Evolutionary conservation across 2,329 filamentous ascomycete genomes (phyloP).

Genomic region (Cladophialophora immunda): DNA sequence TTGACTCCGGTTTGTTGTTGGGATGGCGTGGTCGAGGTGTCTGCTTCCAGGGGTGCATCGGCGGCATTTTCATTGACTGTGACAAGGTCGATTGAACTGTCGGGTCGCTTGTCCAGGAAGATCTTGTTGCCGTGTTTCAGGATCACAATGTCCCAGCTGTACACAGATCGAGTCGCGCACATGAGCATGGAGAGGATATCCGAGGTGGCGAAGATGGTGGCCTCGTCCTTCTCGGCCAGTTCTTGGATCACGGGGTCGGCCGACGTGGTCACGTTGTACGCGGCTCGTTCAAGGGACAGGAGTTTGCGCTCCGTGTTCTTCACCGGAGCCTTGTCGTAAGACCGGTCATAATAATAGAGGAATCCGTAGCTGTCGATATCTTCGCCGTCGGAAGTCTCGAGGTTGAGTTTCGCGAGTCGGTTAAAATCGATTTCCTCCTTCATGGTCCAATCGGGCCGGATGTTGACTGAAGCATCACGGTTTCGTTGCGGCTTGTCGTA

Average conservation of each 20-base stretch:
- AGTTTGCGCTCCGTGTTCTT: conserved; percentile 84
- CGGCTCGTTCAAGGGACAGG: conserved; percentile 82
- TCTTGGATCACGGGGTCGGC: conserved; percentile 97
- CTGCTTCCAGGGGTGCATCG: conserved; percentile 89
- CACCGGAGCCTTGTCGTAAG: conserved; percentile 91
- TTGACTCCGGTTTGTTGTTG: conserved; percentile 63
- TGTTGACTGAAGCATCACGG: conserved; percentile 93
- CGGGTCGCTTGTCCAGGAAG: conserved; percentile 98
- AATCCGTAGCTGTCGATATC: conserved; percentile 96
- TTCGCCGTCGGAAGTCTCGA: conserved; percentile 93
- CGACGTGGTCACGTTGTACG: conserved; percentile 97
- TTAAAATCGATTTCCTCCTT: conserved; percentile 99
- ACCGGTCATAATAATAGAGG: conserved; percentile 97
- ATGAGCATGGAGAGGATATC: conserved; percentile 99
- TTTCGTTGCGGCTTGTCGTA: conserved; percentile 98
- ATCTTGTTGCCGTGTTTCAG: conserved; percentile 93
- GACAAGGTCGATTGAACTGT: conserved; percentile 93
- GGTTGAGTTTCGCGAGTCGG: conserved; percentile 91
- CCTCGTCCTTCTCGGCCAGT: conserved; percentile 93
- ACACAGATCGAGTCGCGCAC: conserved; percentile 95
- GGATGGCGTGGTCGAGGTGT: conserved; percentile 63
- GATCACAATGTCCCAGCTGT: conserved; percentile 98
- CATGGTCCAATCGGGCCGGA: conserved; percentile 94
- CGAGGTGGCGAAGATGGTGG: conserved; percentile 95
- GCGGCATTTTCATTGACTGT: conserved; percentile 99